These are phyloP conservation scores for Cryptococcus amylolentus DNA, from an alignment of 1,284 basidiomycete species.

Conservation along the genomic window DNA sequence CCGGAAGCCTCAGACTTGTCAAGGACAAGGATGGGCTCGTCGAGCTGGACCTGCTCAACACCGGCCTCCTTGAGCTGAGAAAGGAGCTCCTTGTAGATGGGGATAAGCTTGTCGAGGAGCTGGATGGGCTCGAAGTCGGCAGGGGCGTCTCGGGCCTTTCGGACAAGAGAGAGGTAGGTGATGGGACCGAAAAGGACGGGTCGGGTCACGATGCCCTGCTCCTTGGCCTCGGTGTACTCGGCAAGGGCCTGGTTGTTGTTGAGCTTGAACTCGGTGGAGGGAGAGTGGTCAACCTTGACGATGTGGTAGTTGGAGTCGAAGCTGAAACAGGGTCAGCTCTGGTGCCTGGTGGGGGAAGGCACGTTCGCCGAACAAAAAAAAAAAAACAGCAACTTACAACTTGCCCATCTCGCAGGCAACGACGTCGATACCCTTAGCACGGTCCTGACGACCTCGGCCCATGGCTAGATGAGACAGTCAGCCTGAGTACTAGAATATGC, in stretches of 20 bases:
- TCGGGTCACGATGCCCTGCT: slow-evolving; percentile 82
- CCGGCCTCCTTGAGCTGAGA: slow-evolving; percentile 88
- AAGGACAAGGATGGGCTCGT: slow-evolving; percentile 94
- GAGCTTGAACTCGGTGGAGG: slow-evolving; percentile 89
- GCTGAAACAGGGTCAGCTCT: slow-evolving; percentile 54
- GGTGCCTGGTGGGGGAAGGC: neutral
- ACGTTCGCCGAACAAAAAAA: slow-evolving; percentile 49
- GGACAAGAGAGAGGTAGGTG: slow-evolving; percentile 92
- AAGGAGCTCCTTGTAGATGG: slow-evolving; percentile 89
- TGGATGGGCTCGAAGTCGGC: slow-evolving; percentile 85
- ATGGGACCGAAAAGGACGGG: slow-evolving; percentile 95
- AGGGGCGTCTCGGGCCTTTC: slow-evolving; percentile 81
- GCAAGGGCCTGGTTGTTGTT: slow-evolving; percentile 92
- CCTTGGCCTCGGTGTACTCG: slow-evolving; percentile 94
- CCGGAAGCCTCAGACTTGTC: slow-evolving; percentile 78
- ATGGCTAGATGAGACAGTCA: slow-evolving; percentile 56
- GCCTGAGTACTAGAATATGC: neutral
- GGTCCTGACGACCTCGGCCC: slow-evolving; percentile 93
- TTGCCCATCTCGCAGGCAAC: slow-evolving; percentile 99
- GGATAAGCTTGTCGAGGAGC: slow-evolving; percentile 81
- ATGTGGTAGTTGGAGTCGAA: slow-evolving; percentile 99
- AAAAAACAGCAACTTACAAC: slow-evolving; percentile 60
- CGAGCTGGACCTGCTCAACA: slow-evolving; percentile 91
- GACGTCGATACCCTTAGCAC: slow-evolving; percentile 83
- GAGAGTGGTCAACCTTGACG: slow-evolving; percentile 95